Evolutionary conservation across 2,329 filamentous ascomycete species (phyloP).

Genomic region (Xylariaceae sp.): DNA sequence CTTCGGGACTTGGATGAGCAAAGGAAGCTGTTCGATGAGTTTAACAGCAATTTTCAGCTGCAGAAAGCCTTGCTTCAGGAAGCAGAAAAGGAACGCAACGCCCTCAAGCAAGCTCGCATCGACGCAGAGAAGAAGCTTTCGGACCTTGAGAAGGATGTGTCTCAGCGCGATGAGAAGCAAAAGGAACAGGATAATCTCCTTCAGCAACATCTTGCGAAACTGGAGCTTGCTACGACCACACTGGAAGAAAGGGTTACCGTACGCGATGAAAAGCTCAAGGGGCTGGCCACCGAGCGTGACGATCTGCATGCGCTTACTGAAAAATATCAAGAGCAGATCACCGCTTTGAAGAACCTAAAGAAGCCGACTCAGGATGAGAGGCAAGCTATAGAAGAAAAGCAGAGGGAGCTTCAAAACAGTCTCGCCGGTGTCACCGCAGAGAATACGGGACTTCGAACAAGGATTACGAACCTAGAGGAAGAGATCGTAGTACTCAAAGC

Average conservation of each 20-base stretch:
- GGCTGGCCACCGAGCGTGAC: constrained; percentile 34
- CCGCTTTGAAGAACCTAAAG: constrained; percentile 26
- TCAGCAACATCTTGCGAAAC: constrained; percentile 32
- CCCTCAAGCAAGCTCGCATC: constrained; percentile 36
- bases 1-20: constrained; percentile 44
- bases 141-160: constrained; percentile 34
- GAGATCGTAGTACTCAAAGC: constrained; percentile 36
- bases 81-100: constrained; percentile 45
- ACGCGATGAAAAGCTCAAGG: constrained; percentile 38
- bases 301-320: constrained; percentile 26
- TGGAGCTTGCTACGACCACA: constrained; percentile 30
- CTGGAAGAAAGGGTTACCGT: constrained; percentile 35
- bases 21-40: constrained; percentile 44
- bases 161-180: constrained; percentile 31
- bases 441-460: constrained; percentile 36
- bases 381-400: constrained; percentile 37
- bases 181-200: constrained; percentile 36
- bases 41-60: constrained; percentile 43
- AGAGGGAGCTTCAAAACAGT: constrained; percentile 37
- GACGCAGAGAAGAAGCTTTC: constrained; percentile 35
- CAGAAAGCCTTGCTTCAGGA: constrained; percentile 39
- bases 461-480: constrained; percentile 39
- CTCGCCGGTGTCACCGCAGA: constrained; percentile 36
- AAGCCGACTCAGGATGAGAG: constrained; percentile 21
- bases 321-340: constrained; percentile 31